Evolutionary conservation across 352 stramenopile genomes (phyloP), one percentile per base, ranked within the genome.

Genomic region (Pythium chondricola): DNA sequence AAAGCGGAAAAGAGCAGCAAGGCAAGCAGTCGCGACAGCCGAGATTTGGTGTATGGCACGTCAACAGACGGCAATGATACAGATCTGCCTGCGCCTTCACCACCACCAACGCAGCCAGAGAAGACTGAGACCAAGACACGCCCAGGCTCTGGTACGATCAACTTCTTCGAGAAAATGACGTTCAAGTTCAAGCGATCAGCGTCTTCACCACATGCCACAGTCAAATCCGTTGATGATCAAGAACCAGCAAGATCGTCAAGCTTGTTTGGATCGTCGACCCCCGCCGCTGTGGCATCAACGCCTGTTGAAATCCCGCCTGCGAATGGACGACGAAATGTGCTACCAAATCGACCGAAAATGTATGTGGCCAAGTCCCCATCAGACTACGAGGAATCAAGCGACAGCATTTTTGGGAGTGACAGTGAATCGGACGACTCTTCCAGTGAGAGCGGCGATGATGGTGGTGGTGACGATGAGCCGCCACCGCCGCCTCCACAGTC

Each of bases 141-240:
- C 22, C 43, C 60, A 11, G 50, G 53, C 17, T 75, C 61, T 14
- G 51, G 69, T 11, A 83, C 75, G 7, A 74, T 79, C 21, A 91
- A 83, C 48, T 92, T 92, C 56, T 92, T 92, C 45, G 81, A 81
- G 36, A 92, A 92, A 42, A 65, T 92, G 24, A 89, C 75, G 18
- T 85, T 82, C 40, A 73, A 80, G 58, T 92, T 92, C 57, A 92
- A 87, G 50, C 68, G 80, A 2, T 48, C 43, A 4, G 36, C 52
- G 1, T 70, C 71, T 21, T 88, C 79, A 35, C 71, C 75, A 16
- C 65, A 65, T 33, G 29, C 7, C 29, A 33, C 8, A 13, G 13
- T 13, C 8, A 33, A 33, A 13, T 33, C 29, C 29, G 8, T 33
- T 13, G 52, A 59, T 4, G 52, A 59, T 10, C 2, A 52, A 51